Conservation (phyloP, 2,329 filamentous ascomycete genomes). For the Fusarium sp. region DNA sequence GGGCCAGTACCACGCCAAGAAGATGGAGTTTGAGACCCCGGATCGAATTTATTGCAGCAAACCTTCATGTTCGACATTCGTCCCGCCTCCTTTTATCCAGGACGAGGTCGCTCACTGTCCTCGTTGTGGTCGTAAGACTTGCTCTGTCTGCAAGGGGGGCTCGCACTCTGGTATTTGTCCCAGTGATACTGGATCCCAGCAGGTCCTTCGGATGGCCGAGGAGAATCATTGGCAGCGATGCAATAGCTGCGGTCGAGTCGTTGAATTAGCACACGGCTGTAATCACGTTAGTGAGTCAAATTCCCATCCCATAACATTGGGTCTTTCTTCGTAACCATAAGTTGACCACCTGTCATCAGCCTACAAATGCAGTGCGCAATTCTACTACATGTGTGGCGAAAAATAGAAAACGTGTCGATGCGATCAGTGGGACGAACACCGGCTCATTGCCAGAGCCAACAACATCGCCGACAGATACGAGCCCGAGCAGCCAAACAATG, state of each 20-base stretch:
- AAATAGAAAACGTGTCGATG: conserved; percentile 58
- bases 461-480: too few relatives aligned
- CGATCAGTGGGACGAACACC: too few relatives aligned
- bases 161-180: conserved; percentile 65
- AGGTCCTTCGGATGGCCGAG: conserved; percentile 58
- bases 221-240: conserved; percentile 67
- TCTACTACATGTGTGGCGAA: conserved; percentile 64
- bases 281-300: conserved; percentile 69
- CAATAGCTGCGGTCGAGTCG: conserved; percentile 58
- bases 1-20: conserved; percentile 60
- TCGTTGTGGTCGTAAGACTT: conserved; percentile 62
- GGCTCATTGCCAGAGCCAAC: too few relatives aligned
- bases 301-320: not conserved
- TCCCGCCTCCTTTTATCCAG: conserved; percentile 54
- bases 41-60: conserved; percentile 67
- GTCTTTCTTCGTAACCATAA: too few relatives aligned
- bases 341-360: conserved; percentile 48
- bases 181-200: conserved; percentile 57
- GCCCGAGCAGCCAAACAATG: too few relatives aligned
- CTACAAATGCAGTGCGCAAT: conserved; percentile 62
- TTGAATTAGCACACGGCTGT: conserved; percentile 67
- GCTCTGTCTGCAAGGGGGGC: conserved; percentile 63
- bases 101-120: conserved; percentile 59
- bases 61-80: conserved; percentile 63
- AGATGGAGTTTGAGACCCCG: conserved; percentile 63